Evolutionary conservation across 2,329 filamentous ascomycete genomes (phyloP), one percentile per base, ranked within the genome.

Genomic region (Aspergillus uvarum): DNA sequence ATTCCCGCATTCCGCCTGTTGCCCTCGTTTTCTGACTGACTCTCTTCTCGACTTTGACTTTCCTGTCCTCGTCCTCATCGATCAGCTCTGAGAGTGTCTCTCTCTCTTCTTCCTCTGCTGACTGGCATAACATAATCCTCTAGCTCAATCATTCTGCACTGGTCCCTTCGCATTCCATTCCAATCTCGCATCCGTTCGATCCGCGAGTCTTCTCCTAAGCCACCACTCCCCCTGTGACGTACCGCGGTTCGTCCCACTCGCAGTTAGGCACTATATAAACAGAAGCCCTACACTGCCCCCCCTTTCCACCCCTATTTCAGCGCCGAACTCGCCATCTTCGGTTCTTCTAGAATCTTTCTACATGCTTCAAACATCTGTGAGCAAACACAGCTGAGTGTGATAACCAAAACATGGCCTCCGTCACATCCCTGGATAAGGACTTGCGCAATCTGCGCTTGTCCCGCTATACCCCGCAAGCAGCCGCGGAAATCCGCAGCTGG

Each of bases 351-450:
- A 49, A 31, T 35, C 19, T 48, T 44, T 56, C 50, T 58, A 29
- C 51, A 65, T 64, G 56, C 38, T 24, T 26, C 29, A 22, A 11
- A 7, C 42, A 8, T 19, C 10, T 19, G 49, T 53, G 44, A 42
- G 19, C 35, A 29, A 49, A 44, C 51, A 38, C 47, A 44, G 44
- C 31, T 22, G 42, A 51, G 49, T 31, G 32, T 42, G 38, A 14
- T 62, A 74, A 54, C 4, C 32, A 14, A 35, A 35, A 35, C 66
- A 98, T 98, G 94, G 93, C 94, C 68, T 96, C 94, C 44, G 94
- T 98, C 32, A 86, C 91, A 65, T 96, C 92, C 64, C 82, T 99
- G 62, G 95, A 98, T 79, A 94, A 94, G 77, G 95, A 99, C 81
- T 84, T 99, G 87, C 91, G 91, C 83, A 92, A 88, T 76, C 78